Evolutionary conservation across 176 grass and related monocot genomes (phyloP), one percentile per base, ranked within the genome.

Genomic region (Rhynchospora pubera): DNA sequence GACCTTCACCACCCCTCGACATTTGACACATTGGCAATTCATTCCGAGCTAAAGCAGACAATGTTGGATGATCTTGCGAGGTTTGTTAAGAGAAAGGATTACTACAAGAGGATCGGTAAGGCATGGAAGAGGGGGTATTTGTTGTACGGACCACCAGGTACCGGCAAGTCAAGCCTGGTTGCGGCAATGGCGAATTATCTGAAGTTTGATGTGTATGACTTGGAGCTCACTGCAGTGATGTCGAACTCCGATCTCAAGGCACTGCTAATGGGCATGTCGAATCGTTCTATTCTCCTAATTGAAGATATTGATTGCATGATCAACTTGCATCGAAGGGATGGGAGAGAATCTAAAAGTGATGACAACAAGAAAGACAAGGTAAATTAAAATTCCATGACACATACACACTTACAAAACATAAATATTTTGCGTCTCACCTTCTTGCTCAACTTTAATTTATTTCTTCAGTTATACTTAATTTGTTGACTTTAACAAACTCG

Each of bases 171-270:
- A 16, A 97, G 92, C 87, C 82, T 97, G 65, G 89, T 97, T 34
- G 94, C 92, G 3, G 94, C 94, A 34, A 97, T 97, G 90, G 94
- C 94, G 44, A 97, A 97, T 72, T 83, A 97, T 83, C 89, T 97
- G 78, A 94, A 91, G 90, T 97, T 92, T 32, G 90, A 97, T 39
- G 86, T 94, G 57, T 97, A 97, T 45, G 92, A 97, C 72, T 86
- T 97, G 66, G 92, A 97, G 85, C 87, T 97, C 12, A 86, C 90
- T 14, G 87, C 89, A 55, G 94, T 94, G 21, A 64, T 26, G 9
- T 87, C 88, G 78, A 97, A 94, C 47, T 83, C 78, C 3, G 78
- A 72, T 1, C 87, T 97, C 1, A 79, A 88, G 47, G 62, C 75
- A 28, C 50, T 97, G 85, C 86, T 97, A 59, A 87, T 94, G n/a